Evolutionary conservation across 1,284 basidiomycete species (phyloP).

Genomic region (Fomitopsis palustris): DNA sequence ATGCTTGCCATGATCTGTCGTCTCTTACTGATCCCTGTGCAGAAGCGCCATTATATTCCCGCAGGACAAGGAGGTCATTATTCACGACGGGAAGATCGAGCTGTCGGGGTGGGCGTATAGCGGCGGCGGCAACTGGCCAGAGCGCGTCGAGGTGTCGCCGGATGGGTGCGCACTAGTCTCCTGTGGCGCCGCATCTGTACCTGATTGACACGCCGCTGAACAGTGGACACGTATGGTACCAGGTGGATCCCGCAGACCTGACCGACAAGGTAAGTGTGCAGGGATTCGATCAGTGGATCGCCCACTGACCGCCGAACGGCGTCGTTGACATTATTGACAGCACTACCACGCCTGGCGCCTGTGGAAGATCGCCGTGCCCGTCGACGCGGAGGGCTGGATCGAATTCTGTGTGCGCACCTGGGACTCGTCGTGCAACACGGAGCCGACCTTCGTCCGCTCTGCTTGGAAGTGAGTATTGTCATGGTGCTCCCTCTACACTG

Average conservation of each 20-base stretch:
- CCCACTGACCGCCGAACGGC: background rate
- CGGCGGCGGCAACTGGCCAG: slow-evolving; percentile 54
- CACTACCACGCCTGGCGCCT: slow-evolving; percentile 55
- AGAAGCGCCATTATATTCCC: slow-evolving; percentile 51
- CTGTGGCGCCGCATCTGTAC: background rate
- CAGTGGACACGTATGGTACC: slow-evolving; percentile 50
- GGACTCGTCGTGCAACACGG: slow-evolving; percentile 57
- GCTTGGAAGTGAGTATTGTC: slow-evolving; percentile 46
- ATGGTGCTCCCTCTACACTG: background rate
- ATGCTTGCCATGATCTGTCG: background rate
- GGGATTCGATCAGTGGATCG: background rate
- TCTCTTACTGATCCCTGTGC: background rate
- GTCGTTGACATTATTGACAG: slow-evolving; percentile 20
- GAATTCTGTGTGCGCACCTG: slow-evolving; percentile 57
- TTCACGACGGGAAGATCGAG: slow-evolving; percentile 46
- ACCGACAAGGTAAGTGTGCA: slow-evolving; percentile 40
- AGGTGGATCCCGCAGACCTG: slow-evolving; percentile 42
- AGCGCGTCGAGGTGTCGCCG: slow-evolving; percentile 50
- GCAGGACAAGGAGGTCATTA: slow-evolving; percentile 42
- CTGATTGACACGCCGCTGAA: background rate
- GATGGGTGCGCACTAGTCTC: slow-evolving; percentile 37
- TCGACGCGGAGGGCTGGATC: slow-evolving; percentile 56
- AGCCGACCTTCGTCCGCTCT: slow-evolving; percentile 53
- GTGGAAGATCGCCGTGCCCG: slow-evolving; percentile 49
- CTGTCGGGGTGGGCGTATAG: slow-evolving; percentile 52